Conservation (phyloP, 176 grass and related monocot genomes). For the Phyllostachys edulis region DNA sequence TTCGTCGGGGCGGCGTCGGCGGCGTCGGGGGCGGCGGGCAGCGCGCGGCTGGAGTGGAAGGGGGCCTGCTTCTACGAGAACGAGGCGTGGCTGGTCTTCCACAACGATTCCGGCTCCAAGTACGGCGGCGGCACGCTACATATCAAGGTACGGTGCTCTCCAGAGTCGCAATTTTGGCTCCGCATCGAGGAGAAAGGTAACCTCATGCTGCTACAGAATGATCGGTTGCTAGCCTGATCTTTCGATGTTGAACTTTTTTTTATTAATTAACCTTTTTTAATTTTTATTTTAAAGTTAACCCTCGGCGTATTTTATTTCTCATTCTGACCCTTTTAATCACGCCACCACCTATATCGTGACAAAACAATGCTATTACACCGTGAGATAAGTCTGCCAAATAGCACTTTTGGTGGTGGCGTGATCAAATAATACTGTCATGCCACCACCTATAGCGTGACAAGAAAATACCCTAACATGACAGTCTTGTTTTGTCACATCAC, state of each 20-base stretch:
- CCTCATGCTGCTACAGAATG: neutral
- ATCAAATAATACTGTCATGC: too few relatives aligned
- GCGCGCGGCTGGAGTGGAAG: slow-evolving; percentile 34
- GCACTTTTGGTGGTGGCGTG: too few relatives aligned
- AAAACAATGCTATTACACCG: too few relatives aligned
- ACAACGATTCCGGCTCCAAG: slow-evolving; percentile 53
- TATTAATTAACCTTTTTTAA: too few relatives aligned
- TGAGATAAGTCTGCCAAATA: too few relatives aligned
- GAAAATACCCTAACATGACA: too few relatives aligned
- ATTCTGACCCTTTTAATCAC: too few relatives aligned
- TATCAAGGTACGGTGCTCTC: slow-evolving; percentile 41
- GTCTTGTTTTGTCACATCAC: too few relatives aligned
- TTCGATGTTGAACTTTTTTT: neutral
- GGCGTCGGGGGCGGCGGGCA: neutral
- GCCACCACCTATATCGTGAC: too few relatives aligned
- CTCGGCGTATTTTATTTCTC: too few relatives aligned
- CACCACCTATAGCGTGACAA: too few relatives aligned
- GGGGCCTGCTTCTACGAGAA: slow-evolving; percentile 82
- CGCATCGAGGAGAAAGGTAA: neutral
- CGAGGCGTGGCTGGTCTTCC: slow-evolving; percentile 56
- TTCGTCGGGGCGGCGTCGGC: slow-evolving; percentile 55
- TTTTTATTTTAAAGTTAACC: too few relatives aligned
- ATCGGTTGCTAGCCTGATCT: neutral
- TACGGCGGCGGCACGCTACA: slow-evolving; percentile 66
- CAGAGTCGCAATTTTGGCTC: neutral